Evolutionary conservation across 177 flowering plant genomes (phyloP), one percentile per base, ranked within the genome.

Genomic region (Telopea speciosissima): DNA sequence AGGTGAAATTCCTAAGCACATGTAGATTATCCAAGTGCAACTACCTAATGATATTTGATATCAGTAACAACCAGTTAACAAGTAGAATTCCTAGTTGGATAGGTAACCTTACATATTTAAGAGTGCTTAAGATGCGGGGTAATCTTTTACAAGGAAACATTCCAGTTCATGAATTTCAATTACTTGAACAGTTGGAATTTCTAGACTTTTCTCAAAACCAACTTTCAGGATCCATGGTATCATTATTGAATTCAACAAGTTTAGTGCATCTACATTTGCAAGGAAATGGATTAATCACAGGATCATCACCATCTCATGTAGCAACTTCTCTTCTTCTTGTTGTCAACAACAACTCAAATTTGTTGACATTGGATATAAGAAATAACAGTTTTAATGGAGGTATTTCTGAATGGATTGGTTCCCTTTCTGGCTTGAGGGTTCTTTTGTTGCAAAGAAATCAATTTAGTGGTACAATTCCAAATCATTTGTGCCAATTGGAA

Each of bases 201-300:
- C 19, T 67, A 2, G 74, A 75, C 26, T 3, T 71, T 54, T 65
- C 74, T 14, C 54, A 71, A n/a, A 71, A 54, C 45, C 13, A 24
- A 24, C 45, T 69, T 58, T 64, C 64, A 6, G 64, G 58, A 24
- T 33, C 68, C 17, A 8, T 74, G 2, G 72, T 72, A 8, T 62
- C 70, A 14, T 71, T 59, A 16, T 60, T 66, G 13, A 16, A 6
- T 28, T 17, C 13, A 10, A 0, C 5, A 12, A 2, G 4, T 59
- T 19, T 33, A 31, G 3, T 24, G 6, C 22, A 40, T 36, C 1
- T 69, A 6, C 71, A 62, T 44, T 60, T 75, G 45, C 62, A 54
- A 9, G 54, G 62, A 44, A 44, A 44, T 58, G 36, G 59, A 31
- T 54, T n/a, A n/a, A n/a, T 14, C 42, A 2, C 62, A 14, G 22